These are phyloP conservation scores for Papiliotrema nemorosa DNA, from an alignment of 1,284 basidiomycete species.

Conservation along the genomic window DNA sequence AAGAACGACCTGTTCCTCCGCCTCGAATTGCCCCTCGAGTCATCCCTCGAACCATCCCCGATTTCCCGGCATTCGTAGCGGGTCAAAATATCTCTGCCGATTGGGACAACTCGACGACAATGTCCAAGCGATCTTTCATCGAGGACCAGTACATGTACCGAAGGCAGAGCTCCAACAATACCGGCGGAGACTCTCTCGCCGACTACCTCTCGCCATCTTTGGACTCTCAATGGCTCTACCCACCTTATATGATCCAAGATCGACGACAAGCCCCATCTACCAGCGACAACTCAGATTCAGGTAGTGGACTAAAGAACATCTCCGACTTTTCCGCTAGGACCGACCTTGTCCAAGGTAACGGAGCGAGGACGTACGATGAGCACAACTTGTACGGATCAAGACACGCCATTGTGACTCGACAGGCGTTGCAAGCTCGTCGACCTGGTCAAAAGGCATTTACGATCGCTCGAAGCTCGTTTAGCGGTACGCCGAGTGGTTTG, in stretches of 20 bases:
- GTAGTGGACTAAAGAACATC: constrained; percentile 20
- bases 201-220: constrained; percentile 21
- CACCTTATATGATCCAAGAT: constrained; percentile 23
- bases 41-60: constrained; percentile 12
- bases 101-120: background rate
- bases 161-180: background rate
- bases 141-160: background rate
- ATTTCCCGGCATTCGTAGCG: constrained; percentile 10
- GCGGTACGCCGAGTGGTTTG: constrained; percentile 62
- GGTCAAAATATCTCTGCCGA: constrained; percentile 22
- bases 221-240: constrained; percentile 28
- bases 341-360: constrained; percentile 60
- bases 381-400: constrained; percentile 68
- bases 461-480: constrained; percentile 69
- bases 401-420: constrained; percentile 63
- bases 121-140: background rate
- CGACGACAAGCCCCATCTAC: constrained; percentile 20
- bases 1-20: constrained; percentile 16
- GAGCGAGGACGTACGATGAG: constrained; percentile 60
- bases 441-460: constrained; percentile 62
- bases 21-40: constrained; percentile 11
- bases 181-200: constrained; percentile 5
- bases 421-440: constrained; percentile 61
- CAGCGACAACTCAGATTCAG: constrained; percentile 9
- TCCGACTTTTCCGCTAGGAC: constrained; percentile 43